These are phyloP conservation scores for Nicotiana attenuata DNA, from an alignment of 257 asterid genomes.

Conservation along the genomic window DNA sequence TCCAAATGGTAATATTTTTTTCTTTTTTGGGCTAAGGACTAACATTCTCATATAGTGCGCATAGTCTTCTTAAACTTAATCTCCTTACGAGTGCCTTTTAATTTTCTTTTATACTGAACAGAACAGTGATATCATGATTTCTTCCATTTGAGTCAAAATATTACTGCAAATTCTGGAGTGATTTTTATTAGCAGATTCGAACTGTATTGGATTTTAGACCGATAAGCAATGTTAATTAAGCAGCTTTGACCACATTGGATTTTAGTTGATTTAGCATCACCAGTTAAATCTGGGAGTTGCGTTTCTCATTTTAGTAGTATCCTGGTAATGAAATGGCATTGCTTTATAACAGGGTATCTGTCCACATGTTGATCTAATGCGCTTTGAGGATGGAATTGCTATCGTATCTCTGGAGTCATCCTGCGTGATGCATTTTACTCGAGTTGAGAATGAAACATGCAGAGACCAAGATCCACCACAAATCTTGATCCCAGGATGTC, in stretches of 20 bases:
- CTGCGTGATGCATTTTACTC: slow-evolving; percentile 74
- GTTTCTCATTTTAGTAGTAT: no score
- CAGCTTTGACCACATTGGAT: not conserved
- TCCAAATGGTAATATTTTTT: not conserved
- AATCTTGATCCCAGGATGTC: slow-evolving; percentile 64
- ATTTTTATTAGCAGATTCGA: not conserved
- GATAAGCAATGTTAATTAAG: not conserved
- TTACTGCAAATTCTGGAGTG: not conserved
- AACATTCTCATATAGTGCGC: not conserved
- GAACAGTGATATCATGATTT: not conserved
- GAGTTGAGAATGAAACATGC: slow-evolving; percentile 22
- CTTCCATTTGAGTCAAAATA: not conserved
- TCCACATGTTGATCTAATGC: slow-evolving; percentile 88
- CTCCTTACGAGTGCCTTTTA: no score
- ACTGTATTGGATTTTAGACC: not conserved
- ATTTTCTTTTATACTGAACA: not conserved
- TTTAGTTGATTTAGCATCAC: not conserved
- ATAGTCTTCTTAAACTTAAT: no score
- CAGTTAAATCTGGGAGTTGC: no score
- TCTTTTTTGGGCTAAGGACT: not conserved
- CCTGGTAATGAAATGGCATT: not conserved
- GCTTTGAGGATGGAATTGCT: slow-evolving; percentile 90
- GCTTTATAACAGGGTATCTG: slow-evolving; percentile 54
- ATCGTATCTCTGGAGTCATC: slow-evolving; percentile 68
- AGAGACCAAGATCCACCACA: not conserved